These are phyloP conservation scores for Tetrapyrgos nigripes DNA, from an alignment of 1,284 basidiomycete species.

Conservation along the genomic window DNA sequence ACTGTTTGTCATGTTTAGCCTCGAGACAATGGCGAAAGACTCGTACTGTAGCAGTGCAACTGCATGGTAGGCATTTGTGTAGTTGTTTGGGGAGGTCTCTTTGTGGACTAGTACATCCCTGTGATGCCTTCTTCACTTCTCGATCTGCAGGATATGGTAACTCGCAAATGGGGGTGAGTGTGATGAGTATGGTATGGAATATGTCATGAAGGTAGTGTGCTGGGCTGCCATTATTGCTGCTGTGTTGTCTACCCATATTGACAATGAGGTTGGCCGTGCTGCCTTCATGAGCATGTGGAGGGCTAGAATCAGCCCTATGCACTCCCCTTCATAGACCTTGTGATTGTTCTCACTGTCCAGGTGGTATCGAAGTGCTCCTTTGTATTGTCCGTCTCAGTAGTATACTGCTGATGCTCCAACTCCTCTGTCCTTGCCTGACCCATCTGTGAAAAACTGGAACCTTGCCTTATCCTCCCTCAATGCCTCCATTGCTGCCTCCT, in stretches of 20 bases:
- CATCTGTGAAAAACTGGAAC: neutral
- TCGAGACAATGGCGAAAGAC: neutral
- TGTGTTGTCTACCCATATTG: slow-evolving; percentile 17
- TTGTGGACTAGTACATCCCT: neutral
- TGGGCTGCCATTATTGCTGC: slow-evolving; percentile 14
- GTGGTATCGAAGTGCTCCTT: neutral
- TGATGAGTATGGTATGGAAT: neutral
- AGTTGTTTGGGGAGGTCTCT: neutral
- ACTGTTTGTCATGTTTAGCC: neutral
- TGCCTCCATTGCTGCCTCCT: too few species aligned
- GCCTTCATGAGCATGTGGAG: neutral
- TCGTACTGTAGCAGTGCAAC: neutral
- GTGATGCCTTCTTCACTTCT: slow-evolving; percentile 20
- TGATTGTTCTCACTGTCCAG: neutral
- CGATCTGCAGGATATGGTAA: slow-evolving; percentile 18
- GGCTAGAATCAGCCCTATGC: neutral
- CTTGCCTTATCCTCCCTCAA: too few species aligned
- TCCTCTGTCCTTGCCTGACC: neutral
- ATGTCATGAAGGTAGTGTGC: slow-evolving; percentile 16
- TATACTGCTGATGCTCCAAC: neutral
- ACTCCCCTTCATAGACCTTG: slow-evolving; percentile 3
- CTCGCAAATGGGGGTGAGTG: slow-evolving; percentile 9
- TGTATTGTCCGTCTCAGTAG: neutral
- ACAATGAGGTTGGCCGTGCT: neutral
- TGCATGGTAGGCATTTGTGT: neutral